Evolutionary conservation across 768 basidiomycete species (phyloP), one percentile per base, ranked within the genome.

Genomic region (Boletus subparvulus): DNA sequence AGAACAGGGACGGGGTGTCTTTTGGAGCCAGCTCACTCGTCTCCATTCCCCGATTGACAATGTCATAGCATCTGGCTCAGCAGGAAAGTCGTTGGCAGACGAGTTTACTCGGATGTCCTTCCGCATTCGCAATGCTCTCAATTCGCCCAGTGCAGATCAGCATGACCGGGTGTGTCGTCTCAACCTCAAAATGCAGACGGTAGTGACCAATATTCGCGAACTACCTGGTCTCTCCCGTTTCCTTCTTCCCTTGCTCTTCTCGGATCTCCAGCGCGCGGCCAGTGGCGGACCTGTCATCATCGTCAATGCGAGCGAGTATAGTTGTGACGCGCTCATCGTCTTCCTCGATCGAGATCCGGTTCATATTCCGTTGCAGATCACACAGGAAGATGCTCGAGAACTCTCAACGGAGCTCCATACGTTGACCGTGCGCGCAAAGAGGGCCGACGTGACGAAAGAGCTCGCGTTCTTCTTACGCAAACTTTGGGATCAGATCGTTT

Each of bases 401-500:
- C 42, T 52, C 12, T 43, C 50, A 21, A 21, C 6, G 1, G 19
- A 44, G 19, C 19, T 51, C 19, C 30, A 6, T 13, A 32, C 32
- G 1, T n/a, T 47, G 24, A 47, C 43, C 14, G 6, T 46, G 14
- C 24, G 16, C 10, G 50, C 42, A 5, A 32, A 11, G 21, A 45
- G 6, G 21, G 17, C 4, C 7, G 5, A 47, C 6, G 7, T 26
- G 21, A 47, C 11, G 3, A 47, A 12, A 10, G 21, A 26, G 5
- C 13, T 35, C 2, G 32, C 3, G n/a, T 1, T 3, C 3, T 26
- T 50, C 35, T 11, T 69, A 16, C 45, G 61, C 10, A 3, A 24
- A 6, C 46, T 69, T n/a, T 69, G 68, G 68, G 44, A 52, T 3
- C 8, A 39, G 0, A 41, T 69, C 9, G 60, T 63, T 9, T 33